Percentiles rank a stretch among this genome's conserved stretches.
phyloP scores from a whole-genome alignment of 2,329 filamentous ascomycete species.

The Alternaria longipes region DNA sequence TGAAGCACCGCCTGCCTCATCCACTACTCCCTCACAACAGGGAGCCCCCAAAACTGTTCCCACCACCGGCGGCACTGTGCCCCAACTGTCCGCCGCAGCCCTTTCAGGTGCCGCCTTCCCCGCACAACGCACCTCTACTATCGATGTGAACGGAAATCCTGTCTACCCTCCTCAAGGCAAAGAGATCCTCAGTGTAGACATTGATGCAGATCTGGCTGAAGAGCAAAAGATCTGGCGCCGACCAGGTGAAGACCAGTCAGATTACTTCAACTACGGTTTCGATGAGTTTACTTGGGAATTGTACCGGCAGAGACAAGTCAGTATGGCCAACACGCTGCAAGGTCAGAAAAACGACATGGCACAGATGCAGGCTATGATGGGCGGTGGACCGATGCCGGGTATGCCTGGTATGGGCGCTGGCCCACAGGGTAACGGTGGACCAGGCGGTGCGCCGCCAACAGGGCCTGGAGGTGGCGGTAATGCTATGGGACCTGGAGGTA shows the following conservation, averaged over 20 bases:
- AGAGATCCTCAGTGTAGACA: slow-evolving; percentile 69
- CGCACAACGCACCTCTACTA: slow-evolving; percentile 75
- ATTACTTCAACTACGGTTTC: slow-evolving; percentile 99
- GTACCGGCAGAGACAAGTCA: slow-evolving; percentile 89
- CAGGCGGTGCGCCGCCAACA: slow-evolving; percentile 41
- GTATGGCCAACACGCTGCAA: slow-evolving; percentile 77
- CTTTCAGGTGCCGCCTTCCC: slow-evolving; percentile 60
- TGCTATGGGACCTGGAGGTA: slow-evolving; percentile 32
- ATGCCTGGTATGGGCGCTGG: slow-evolving; percentile 36
- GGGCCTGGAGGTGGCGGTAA: slow-evolving; percentile 31
- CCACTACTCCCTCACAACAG: slow-evolving; percentile 31
- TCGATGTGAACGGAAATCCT: slow-evolving; percentile 86
- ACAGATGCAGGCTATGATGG: slow-evolving; percentile 68
- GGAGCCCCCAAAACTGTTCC: slow-evolving; percentile 9
- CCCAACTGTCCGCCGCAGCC: slow-evolving; percentile 30
- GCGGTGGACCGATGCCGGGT: slow-evolving; percentile 36
- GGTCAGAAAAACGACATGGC: slow-evolving; percentile 78
- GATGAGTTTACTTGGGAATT: slow-evolving; percentile 98
- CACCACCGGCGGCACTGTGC: slow-evolving; percentile 26
- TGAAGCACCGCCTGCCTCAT: slow-evolving; percentile 41
- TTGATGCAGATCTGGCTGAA: slow-evolving; percentile 67
- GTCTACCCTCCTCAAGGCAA: slow-evolving; percentile 77
- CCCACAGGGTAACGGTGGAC: slow-evolving; percentile 21
- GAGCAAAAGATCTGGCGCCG: slow-evolving; percentile 92
- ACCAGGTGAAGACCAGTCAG: slow-evolving; percentile 91